phyloP scores from a whole-genome alignment of 495 filamentous ascomycete species.

The Aspergillus sparsus region DNA sequence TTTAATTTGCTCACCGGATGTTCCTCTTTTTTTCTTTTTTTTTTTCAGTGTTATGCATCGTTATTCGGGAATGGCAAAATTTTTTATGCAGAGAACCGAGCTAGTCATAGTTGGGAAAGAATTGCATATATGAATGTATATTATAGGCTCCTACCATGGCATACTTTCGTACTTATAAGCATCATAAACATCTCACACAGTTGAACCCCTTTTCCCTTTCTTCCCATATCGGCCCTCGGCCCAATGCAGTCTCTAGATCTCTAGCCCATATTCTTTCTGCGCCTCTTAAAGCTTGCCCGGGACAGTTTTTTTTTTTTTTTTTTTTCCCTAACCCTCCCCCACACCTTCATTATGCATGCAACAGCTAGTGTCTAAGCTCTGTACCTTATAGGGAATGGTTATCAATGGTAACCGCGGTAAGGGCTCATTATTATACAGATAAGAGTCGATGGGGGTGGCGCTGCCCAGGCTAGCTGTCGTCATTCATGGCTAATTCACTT shows the following conservation, averaged over 20 bases:
- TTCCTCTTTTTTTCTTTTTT: slow-evolving; percentile 2
- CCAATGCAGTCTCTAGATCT: not conserved
- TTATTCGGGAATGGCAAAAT: slow-evolving; percentile 13
- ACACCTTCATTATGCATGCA: not conserved
- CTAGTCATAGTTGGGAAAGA: slow-evolving; percentile 19
- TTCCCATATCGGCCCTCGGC: not conserved
- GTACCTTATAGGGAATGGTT: not conserved
- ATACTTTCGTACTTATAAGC: not conserved
- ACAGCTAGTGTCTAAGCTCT: too few relatives aligned
- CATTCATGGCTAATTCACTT: too few relatives aligned
- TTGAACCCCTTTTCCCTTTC: not conserved
- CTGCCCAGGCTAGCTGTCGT: not conserved
- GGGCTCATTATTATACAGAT: not conserved
- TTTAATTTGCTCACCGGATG: not conserved
- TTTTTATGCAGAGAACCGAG: slow-evolving; percentile 15
- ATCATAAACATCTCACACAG: not conserved
- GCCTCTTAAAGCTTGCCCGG: not conserved
- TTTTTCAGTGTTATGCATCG: slow-evolving; percentile 9
- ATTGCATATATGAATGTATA: slow-evolving; percentile 17
- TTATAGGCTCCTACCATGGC: slow-evolving; percentile 10
- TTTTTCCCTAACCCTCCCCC: not conserved
- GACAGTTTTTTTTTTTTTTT: not conserved
- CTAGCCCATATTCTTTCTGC: too few relatives aligned
- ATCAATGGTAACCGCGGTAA: not conserved
- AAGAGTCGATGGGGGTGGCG: not conserved